Evolutionary conservation across 2,329 filamentous ascomycete species (phyloP).

Genomic region (Aspergillus pseudoterreus): DNA sequence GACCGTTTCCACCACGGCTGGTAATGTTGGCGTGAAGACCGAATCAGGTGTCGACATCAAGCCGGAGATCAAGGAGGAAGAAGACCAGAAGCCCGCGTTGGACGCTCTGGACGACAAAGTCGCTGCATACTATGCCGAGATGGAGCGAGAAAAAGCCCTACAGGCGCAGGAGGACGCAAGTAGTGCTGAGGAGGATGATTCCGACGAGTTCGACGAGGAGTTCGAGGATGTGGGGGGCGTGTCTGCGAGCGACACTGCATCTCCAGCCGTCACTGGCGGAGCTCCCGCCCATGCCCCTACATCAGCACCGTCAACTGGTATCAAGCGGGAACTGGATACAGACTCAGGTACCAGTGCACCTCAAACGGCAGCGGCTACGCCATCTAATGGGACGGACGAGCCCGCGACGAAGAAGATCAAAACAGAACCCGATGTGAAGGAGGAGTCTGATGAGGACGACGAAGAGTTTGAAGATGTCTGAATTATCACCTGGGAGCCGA

Average conservation of each 20-base stretch:
- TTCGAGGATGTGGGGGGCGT: constrained; percentile 45
- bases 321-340: constrained; percentile 39
- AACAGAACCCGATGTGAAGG: constrained; percentile 32
- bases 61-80: constrained; percentile 38
- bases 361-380: constrained; percentile 36
- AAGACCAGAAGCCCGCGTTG: constrained; percentile 39
- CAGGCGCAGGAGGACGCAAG: constrained; percentile 41
- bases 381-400: constrained; percentile 34
- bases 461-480: constrained; percentile 44
- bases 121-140: constrained; percentile 45
- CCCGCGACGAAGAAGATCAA: constrained; percentile 44
- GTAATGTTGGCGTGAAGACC: constrained; percentile 25
- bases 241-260: constrained; percentile 34
- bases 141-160: constrained; percentile 41
- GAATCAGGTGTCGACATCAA: constrained; percentile 34
- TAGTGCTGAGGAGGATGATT: constrained; percentile 35
- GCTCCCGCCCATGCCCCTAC: constrained; percentile 26
- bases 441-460: constrained; percentile 43
- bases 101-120: constrained; percentile 46
- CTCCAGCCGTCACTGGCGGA: constrained; percentile 26
- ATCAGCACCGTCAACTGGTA: constrained; percentile 18
- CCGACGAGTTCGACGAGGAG: constrained; percentile 36
- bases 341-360: constrained; percentile 37
- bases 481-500: constrained; percentile 4
- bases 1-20: constrained; percentile 37